These are phyloP conservation scores for Dactylis glomerata DNA, from an alignment of 176 grass and related monocot species.

Conservation along the genomic window DNA sequence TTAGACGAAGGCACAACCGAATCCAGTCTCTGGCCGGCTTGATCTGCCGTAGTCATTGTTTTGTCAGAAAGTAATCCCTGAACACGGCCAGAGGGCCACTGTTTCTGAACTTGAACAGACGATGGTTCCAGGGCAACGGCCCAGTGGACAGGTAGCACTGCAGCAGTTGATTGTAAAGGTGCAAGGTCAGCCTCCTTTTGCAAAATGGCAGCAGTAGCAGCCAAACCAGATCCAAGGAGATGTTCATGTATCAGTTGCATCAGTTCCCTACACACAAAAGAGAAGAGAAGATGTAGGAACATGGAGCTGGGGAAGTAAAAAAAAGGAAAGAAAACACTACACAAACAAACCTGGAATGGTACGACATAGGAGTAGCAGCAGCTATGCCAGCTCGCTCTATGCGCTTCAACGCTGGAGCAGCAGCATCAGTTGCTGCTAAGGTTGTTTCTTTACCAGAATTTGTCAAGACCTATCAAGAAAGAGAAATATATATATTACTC, in stretches of 20 bases:
- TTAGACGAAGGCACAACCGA: slow-evolving; percentile 43
- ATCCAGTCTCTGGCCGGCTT: slow-evolving; percentile 46
- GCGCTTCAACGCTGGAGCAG: slow-evolving; percentile 85
- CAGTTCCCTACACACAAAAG: slow-evolving; percentile 61
- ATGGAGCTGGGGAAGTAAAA: neutral
- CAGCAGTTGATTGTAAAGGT: slow-evolving; percentile 51
- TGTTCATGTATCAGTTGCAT: slow-evolving; percentile 96
- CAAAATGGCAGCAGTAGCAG: slow-evolving; percentile 68
- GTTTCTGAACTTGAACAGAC: slow-evolving; percentile 42
- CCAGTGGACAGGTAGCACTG: slow-evolving; percentile 58
- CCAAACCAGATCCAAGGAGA: slow-evolving; percentile 83
- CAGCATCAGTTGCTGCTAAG: slow-evolving; percentile 91
- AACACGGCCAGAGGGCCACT: slow-evolving; percentile 76
- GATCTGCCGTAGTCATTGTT: slow-evolving; percentile 37
- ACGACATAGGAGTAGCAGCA: slow-evolving; percentile 91
- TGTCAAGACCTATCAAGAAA: slow-evolving; percentile 63
- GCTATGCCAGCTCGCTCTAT: slow-evolving; percentile 97
- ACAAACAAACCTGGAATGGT: slow-evolving; percentile 82
- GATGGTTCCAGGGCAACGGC: slow-evolving; percentile 51
- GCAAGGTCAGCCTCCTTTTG: slow-evolving; percentile 90
- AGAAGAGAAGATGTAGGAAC: slow-evolving; percentile 1
- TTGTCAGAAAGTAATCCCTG: slow-evolving; percentile 59
- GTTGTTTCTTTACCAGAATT: slow-evolving; percentile 97
- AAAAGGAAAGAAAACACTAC: neutral
- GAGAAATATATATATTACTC: neutral